A percentile compares a stretch with the other conserved stretches of the same genome.
These are phyloP conservation scores for Lipomyces japonicus DNA, from an alignment of 805 yeast species.

Conservation along the genomic window DNA sequence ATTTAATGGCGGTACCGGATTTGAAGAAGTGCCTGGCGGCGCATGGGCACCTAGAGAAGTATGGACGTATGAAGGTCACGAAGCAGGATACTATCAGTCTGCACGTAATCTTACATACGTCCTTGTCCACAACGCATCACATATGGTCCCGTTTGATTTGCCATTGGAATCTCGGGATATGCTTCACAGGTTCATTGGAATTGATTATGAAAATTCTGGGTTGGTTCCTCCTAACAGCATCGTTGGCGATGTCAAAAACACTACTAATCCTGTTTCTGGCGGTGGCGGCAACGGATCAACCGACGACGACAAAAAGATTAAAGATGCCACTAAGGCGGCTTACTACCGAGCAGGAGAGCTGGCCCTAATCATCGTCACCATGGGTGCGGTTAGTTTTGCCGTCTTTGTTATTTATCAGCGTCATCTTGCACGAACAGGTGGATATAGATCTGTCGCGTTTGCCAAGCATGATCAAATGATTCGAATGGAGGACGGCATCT, in stretches of 20 bases:
- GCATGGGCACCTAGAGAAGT: slow-evolving; percentile 32
- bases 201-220: slow-evolving; percentile 19
- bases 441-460: slow-evolving; percentile 25
- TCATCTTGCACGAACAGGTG: slow-evolving; percentile 10
- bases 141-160: slow-evolving; percentile 88
- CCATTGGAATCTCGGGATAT: slow-evolving; percentile 68
- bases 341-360: slow-evolving; percentile 40
- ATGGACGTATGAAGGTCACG: slow-evolving; percentile 49
- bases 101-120: slow-evolving; percentile 76
- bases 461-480: slow-evolving; percentile 27
- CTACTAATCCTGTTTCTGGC: slow-evolving; percentile 12
- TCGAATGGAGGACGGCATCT: slow-evolving; percentile 21
- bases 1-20: slow-evolving; percentile 55
- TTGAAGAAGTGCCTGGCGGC: slow-evolving; percentile 32
- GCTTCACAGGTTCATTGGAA: slow-evolving; percentile 46
- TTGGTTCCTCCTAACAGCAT: slow-evolving; percentile 10
- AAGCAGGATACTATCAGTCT: slow-evolving; percentile 46
- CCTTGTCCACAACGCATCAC: slow-evolving; percentile 71
- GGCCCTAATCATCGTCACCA: slow-evolving; percentile 38
- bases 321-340: slow-evolving; percentile 38
- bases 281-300: slow-evolving; percentile 11
- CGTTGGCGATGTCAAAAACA: slow-evolving; percentile 16
- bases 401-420: slow-evolving; percentile 24
- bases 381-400: slow-evolving; percentile 26
- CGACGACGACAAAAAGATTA: slow-evolving; percentile 25